Base-by-base conservation (phyloP, 2,329 filamentous ascomycete species). In the Penicillium verrucosum region DNA sequence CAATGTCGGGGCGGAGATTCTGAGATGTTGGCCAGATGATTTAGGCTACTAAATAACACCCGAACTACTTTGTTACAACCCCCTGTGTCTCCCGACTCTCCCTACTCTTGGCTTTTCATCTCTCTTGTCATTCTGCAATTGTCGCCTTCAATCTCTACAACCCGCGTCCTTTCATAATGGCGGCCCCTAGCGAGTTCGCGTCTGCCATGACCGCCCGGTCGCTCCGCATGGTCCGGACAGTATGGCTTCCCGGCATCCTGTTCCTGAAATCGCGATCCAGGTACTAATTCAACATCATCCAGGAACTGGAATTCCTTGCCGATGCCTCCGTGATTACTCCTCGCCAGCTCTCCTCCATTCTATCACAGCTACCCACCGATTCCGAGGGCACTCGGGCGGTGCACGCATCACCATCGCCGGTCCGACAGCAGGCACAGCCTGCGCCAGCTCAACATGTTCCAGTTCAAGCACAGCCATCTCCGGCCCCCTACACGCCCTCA, bases 241-340 rank as follows among this genome's bases (percentile, higher is more conserved):
- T 92, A 80, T 66, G 85, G 72, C 50, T 43, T 55, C 57, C 49
- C 43, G 40, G 56, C 52, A 41, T 51, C 36, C 44, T 48, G 45
- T 47, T 48, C 23, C 43, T 51, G 41, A 51, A 40, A 44, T 38
- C 2, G 12, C 36, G n/a, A 5, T 25, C 48, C 12, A 46, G 40
- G 27, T 29, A 57, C 64, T 54, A 36, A 54, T 37, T 21, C 41
- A 58, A 27, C 55, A 56, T 36, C 40, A 45, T 56, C 23, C 65
- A 96, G 92, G 92, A 97, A 79, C 89, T 97, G 59, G 92, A 96
- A 75, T 89, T 87, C 65, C 89, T 97, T 59, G 84, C 90, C 65
- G 92, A 96, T 73, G 85, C 89, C 69, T 87, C 87, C 64, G 81
- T 92, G 69, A 90, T 97, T 72, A 85, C 83, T 61, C 86, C 89